Base-by-base conservation (phyloP, 1,139 yeast species). In the Hanseniaspora uvarum region DNA sequence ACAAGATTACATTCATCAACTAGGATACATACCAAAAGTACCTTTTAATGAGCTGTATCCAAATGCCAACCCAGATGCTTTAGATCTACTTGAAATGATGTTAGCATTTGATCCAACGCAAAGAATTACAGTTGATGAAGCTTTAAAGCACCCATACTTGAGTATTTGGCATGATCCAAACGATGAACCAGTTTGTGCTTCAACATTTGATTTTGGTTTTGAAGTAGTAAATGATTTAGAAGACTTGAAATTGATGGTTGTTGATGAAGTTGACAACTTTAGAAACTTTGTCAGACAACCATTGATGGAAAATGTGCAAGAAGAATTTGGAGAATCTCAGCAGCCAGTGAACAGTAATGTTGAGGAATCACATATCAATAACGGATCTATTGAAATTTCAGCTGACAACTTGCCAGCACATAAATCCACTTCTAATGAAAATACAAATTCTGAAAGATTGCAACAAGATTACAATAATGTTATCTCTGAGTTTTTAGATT, bases 131-230 rank as follows among this genome's bases (percentile, higher is more conserved):
- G 97, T 89, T 1, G 88, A 85, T 55, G 84, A 86, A 54, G 97
- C 97, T 0, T 74, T 92, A 57, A 78, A 79, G 58, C 98, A 92
- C 68, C 95, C 95, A 7, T 92, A 92, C 65, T 73, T 92, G 56
- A 74, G 82, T 54, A 83, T 92, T 36, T 92, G 98, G 98, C 97
- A 89, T 66, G 98, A 92, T 64, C 95, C 96, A 3, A 78, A 80
- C 31, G 98, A 92, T 65, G 98, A 92, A 68, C 96, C 96, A 4
- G 81, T 76, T 45, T 88, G 96, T 67, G 81, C 81, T 53, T 72
- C 78, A 3, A 83, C 84, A 62, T 89, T 92, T 68, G 96, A 92
- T 65, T 92, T 92, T 65, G 74, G 86, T 6, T 92, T 92, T 67
- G 98, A 92, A 70, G 83, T 79, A 14, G 84, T 85, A 39, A 89